phyloP scores from a whole-genome alignment of 257 asterid species.

The Buddleja alternifolia region DNA sequence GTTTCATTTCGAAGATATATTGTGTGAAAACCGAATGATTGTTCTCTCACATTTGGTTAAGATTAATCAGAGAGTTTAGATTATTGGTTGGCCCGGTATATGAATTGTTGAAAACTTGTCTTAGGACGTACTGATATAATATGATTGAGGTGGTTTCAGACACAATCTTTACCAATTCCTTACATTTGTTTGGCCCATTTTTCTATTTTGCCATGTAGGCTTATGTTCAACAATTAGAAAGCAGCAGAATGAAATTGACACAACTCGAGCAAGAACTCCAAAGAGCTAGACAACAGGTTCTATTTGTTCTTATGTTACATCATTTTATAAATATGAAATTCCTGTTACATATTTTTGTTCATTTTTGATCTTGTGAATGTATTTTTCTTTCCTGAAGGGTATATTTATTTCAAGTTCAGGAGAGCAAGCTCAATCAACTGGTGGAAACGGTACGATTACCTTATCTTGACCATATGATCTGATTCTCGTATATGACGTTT shows the following conservation, averaged over 20 bases:
- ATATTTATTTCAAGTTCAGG: conserved; percentile 84
- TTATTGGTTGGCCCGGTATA: no score
- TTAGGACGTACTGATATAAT: no score
- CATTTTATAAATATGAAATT: conserved; percentile 7
- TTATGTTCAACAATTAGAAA: conserved; percentile 72
- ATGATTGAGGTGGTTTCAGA: background rate
- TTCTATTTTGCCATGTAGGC: conserved; percentile 44
- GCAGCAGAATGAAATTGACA: conserved; percentile 81
- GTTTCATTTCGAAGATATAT: background rate
- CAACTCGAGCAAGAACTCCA: conserved; percentile 84
- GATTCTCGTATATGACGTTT: background rate
- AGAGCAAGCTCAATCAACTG: conserved; percentile 75
- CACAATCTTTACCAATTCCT: background rate
- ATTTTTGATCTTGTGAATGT: conserved; percentile 32
- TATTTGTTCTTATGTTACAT: conserved; percentile 25
- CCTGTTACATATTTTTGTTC: conserved; percentile 15
- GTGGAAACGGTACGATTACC: conserved; percentile 73
- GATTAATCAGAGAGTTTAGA: no score
- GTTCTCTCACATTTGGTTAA: no score
- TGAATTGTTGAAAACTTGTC: no score
- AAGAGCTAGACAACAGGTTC: conserved; percentile 79
- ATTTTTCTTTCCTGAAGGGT: conserved; percentile 61
- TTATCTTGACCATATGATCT: conserved; percentile 26
- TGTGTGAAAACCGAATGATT: no score
- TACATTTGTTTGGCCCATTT: conserved; percentile 12